These are phyloP conservation scores for Malassezia nana DNA, from an alignment of 1,284 basidiomycete genomes.

Conservation along the genomic window DNA sequence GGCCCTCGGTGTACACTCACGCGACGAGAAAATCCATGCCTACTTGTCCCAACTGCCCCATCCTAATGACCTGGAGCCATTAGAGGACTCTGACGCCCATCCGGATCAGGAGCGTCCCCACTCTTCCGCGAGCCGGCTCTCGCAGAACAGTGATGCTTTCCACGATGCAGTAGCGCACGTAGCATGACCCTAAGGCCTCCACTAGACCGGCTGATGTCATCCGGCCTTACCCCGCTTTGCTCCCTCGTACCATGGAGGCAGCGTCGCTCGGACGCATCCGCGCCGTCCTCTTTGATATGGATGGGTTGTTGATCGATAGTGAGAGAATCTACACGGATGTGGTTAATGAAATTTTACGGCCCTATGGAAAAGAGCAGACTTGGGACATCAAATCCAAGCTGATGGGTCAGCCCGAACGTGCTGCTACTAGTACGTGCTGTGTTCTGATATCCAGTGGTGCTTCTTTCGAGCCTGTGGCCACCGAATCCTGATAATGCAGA, in stretches of 20 bases:
- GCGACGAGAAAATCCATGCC: conserved; percentile 3
- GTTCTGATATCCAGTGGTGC: conserved; percentile 1
- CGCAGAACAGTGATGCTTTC: neutral
- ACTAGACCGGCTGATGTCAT: neutral
- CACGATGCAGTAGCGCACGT: neutral
- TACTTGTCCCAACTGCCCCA: neutral
- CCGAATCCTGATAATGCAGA: conserved; percentile 13
- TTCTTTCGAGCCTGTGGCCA: conserved; percentile 41
- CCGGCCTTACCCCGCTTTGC: neutral
- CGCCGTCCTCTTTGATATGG: conserved; percentile 43
- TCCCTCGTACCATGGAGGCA: neutral
- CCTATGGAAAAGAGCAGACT: conserved; percentile 46
- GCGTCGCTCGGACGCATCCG: conserved; percentile 9
- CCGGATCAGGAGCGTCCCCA: too few relatives aligned
- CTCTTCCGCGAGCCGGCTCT: neutral
- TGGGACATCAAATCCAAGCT: conserved; percentile 48
- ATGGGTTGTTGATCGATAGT: conserved; percentile 46
- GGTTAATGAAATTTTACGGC: conserved; percentile 44
- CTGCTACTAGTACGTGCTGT: conserved; percentile 30
- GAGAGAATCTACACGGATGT: conserved; percentile 46
- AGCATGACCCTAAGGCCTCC: neutral
- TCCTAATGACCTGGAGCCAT: neutral
- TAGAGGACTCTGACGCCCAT: neutral
- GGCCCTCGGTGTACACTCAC: neutral
- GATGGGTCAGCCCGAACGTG: conserved; percentile 47